Conservation (phyloP, 257 asterid genomes). For the Gentiana macrophylla region DNA sequence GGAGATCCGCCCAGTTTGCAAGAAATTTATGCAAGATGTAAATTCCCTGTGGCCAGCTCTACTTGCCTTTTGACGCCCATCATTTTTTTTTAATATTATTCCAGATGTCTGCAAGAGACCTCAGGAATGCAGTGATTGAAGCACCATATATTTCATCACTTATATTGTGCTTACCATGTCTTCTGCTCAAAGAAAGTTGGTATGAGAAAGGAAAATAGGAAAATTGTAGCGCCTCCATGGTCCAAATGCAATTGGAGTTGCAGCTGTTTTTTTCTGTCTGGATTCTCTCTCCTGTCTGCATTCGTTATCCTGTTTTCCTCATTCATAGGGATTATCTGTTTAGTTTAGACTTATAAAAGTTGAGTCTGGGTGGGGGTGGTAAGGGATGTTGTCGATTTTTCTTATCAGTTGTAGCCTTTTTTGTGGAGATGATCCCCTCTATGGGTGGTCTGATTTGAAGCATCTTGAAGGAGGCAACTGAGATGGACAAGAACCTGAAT, state of each 20-base stretch:
- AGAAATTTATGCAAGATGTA: slow-evolving; percentile 93
- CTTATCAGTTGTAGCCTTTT: slow-evolving; percentile 9
- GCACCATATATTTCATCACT: slow-evolving; percentile 28
- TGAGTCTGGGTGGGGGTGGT: slow-evolving; percentile 5
- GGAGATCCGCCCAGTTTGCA: slow-evolving; percentile 88
- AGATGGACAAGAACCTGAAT: slow-evolving; percentile 33
- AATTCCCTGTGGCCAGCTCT: slow-evolving; percentile 64
- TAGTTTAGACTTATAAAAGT: not conserved
- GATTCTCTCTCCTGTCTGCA: not conserved
- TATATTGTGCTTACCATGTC: slow-evolving; percentile 20
- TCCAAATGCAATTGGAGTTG: not conserved
- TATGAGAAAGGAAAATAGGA: not conserved
- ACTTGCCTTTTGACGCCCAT: slow-evolving; percentile 47
- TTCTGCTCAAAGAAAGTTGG: slow-evolving; percentile 5
- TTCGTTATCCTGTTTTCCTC: not conserved
- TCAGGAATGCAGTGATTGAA: slow-evolving; percentile 34
- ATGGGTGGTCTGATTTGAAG: slow-evolving; percentile 18
- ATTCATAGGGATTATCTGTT: not conserved
- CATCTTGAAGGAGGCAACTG: slow-evolving; percentile 35
- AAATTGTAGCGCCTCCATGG: not conserved
- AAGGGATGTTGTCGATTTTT: too few relatives aligned
- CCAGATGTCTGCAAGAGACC: slow-evolving; percentile 35
- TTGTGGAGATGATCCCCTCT: slow-evolving; percentile 11
- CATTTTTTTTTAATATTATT: slow-evolving; percentile 17
- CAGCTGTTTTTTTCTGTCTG: too few relatives aligned